Evolutionary conservation across 1,284 basidiomycete species (phyloP).

Genomic region (Coriolopsis trogii): DNA sequence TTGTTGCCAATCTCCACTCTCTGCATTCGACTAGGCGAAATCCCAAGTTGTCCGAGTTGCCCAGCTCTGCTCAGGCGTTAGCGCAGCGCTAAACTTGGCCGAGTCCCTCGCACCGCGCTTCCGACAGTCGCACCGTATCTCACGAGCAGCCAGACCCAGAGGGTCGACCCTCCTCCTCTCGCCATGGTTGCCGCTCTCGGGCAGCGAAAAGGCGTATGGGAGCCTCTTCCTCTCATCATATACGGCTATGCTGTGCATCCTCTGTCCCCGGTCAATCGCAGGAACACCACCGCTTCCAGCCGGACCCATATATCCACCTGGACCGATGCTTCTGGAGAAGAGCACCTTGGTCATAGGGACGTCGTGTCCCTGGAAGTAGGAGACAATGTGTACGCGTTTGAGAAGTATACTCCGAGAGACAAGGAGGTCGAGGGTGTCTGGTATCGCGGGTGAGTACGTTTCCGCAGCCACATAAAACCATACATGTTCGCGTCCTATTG

Average conservation of each 20-base stretch:
- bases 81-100: neutral
- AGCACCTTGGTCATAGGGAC: conserved; percentile 66
- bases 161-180: conserved; percentile 7
- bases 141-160: conserved; percentile 1
- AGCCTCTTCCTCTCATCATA: conserved; percentile 77
- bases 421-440: conserved; percentile 80
- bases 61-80: too few relatives aligned
- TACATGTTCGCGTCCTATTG: neutral
- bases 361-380: conserved; percentile 88
- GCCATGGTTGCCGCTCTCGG: conserved; percentile 24
- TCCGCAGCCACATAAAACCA: neutral
- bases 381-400: conserved; percentile 96
- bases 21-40: too few relatives aligned
- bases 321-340: conserved; percentile 70
- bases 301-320: conserved; percentile 68
- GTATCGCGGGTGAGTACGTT: conserved; percentile 81
- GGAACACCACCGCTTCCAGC: conserved; percentile 68
- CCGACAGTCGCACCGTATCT: neutral
- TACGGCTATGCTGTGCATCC: conserved; percentile 86
- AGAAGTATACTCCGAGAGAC: conserved; percentile 76
- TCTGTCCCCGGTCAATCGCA: conserved; percentile 63
- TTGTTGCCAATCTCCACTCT: too few relatives aligned
- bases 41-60: too few relatives aligned
- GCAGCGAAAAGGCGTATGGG: conserved; percentile 60
- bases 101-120: neutral